Conservation (phyloP, 495 filamentous ascomycete genomes). For the Acidomyces sp. region DNA sequence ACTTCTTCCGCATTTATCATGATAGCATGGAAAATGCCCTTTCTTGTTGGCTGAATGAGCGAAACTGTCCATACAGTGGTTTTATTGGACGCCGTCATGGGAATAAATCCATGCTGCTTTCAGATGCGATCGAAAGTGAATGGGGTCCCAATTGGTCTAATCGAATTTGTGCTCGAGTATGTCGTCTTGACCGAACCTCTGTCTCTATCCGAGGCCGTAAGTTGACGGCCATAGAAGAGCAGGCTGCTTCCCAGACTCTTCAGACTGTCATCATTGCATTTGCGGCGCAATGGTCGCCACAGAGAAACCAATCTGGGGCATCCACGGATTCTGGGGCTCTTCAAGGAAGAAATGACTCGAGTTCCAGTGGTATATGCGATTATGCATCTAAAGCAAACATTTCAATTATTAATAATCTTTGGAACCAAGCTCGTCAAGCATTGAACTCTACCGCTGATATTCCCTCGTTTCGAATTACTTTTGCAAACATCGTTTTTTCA, state of each 20-base stretch:
- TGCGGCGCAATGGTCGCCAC: conserved; percentile 32
- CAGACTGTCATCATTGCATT: conserved; percentile 36
- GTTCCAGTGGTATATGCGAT: conserved; percentile 25
- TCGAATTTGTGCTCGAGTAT: conserved; percentile 34
- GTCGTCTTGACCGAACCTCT: conserved; percentile 32
- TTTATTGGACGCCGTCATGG: conserved; percentile 5
- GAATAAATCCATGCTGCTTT: too few relatives aligned
- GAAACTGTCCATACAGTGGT: conserved; percentile 34
- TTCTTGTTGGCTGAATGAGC: conserved; percentile 37
- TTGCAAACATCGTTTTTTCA: conserved; percentile 37
- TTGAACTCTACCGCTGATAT: conserved; percentile 28
- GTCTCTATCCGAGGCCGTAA: conserved; percentile 24
- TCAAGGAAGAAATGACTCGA: background rate
- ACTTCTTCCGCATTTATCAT: conserved; percentile 37
- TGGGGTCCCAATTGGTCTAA: conserved; percentile 34
- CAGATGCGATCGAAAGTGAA: too few relatives aligned
- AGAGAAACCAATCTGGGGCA: background rate
- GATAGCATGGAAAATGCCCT: conserved; percentile 38
- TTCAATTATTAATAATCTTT: too few relatives aligned
- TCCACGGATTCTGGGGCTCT: background rate
- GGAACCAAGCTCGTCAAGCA: conserved; percentile 33
- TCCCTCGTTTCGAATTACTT: conserved; percentile 35
- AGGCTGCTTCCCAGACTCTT: conserved; percentile 28
- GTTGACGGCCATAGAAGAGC: conserved; percentile 29
- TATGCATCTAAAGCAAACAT: too few relatives aligned